Conservation (phyloP, 2,329 filamentous ascomycete genomes). For the Coleophoma cylindrospora region DNA sequence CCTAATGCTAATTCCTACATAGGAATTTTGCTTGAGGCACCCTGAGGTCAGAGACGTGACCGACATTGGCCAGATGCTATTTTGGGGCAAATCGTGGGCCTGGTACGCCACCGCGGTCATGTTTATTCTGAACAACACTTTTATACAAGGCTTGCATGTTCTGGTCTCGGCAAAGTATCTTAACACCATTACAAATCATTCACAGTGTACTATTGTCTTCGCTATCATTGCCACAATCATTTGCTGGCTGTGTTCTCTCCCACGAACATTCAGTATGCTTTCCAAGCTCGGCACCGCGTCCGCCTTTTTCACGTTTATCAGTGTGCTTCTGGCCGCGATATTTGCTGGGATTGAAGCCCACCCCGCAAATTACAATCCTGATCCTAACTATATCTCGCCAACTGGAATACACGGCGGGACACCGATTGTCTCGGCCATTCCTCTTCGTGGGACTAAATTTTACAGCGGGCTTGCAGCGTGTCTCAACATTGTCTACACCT, state of each 20-base stretch:
- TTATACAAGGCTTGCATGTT: slow-evolving; percentile 78
- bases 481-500: slow-evolving; percentile 93
- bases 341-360: slow-evolving; percentile 74
- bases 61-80: slow-evolving; percentile 92
- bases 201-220: slow-evolving; percentile 76
- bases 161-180: slow-evolving; percentile 81
- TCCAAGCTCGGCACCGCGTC: slow-evolving; percentile 75
- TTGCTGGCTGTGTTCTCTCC: slow-evolving; percentile 75
- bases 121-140: slow-evolving; percentile 93
- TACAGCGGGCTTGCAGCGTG: slow-evolving; percentile 82
- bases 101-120: slow-evolving; percentile 71
- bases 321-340: slow-evolving; percentile 76
- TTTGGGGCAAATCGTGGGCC: slow-evolving; percentile 75
- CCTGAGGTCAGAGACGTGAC: slow-evolving; percentile 90
- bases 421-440: slow-evolving; percentile 64
- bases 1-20: slow-evolving; percentile 25
- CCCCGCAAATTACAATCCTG: slow-evolving; percentile 60
- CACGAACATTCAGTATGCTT: slow-evolving; percentile 77
- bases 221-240: slow-evolving; percentile 68
- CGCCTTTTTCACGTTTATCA: slow-evolving; percentile 85
- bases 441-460: slow-evolving; percentile 67
- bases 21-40: slow-evolving; percentile 87
- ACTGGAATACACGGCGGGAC: slow-evolving; percentile 42
- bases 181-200: slow-evolving; percentile 76
- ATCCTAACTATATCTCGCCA: slow-evolving; percentile 30